Evolutionary conservation across 768 basidiomycete genomes (phyloP).

Genomic region (Antrodiella citrinella): DNA sequence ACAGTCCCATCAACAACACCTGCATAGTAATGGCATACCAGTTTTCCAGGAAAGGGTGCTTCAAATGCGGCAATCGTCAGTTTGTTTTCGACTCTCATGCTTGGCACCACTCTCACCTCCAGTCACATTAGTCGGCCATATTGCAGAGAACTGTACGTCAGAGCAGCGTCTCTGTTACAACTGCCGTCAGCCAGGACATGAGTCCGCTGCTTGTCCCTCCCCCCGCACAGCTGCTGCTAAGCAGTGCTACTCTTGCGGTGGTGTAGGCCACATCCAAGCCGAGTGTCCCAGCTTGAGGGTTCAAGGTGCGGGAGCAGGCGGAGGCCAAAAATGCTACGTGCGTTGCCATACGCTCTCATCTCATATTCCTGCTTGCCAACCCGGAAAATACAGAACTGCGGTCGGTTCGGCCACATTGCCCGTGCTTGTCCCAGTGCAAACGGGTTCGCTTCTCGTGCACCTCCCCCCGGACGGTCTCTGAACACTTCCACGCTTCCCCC

Average conservation of each 20-base stretch:
- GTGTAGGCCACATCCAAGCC: slow-evolving; percentile 84
- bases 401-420: slow-evolving; percentile 78
- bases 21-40: slow-evolving; percentile 66
- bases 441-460: slow-evolving; percentile 56
- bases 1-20: not conserved
- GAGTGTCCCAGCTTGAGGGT: slow-evolving; percentile 78
- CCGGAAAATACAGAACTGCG: slow-evolving; percentile 50
- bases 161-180: slow-evolving; percentile 91
- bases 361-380: not conserved
- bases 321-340: slow-evolving; percentile 79
- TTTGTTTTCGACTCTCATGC: slow-evolving; percentile 17
- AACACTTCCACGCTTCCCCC: slow-evolving; percentile 74
- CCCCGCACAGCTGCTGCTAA: slow-evolving; percentile 78
- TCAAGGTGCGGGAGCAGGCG: slow-evolving; percentile 37
- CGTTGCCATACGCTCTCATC: slow-evolving; percentile 21
- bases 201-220: slow-evolving; percentile 80
- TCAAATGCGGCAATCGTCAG: slow-evolving; percentile 90
- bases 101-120: slow-evolving; percentile 11
- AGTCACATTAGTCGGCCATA: slow-evolving; percentile 66
- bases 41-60: slow-evolving; percentile 83
- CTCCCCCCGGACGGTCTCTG: slow-evolving; percentile 67
- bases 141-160: slow-evolving; percentile 86
- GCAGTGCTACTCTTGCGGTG: slow-evolving; percentile 91
- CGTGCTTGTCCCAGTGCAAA: slow-evolving; percentile 56
- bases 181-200: slow-evolving; percentile 91